These are phyloP conservation scores for Colletotrichum sp. DNA, from an alignment of 2,329 filamentous ascomycete species.

Conservation along the genomic window DNA sequence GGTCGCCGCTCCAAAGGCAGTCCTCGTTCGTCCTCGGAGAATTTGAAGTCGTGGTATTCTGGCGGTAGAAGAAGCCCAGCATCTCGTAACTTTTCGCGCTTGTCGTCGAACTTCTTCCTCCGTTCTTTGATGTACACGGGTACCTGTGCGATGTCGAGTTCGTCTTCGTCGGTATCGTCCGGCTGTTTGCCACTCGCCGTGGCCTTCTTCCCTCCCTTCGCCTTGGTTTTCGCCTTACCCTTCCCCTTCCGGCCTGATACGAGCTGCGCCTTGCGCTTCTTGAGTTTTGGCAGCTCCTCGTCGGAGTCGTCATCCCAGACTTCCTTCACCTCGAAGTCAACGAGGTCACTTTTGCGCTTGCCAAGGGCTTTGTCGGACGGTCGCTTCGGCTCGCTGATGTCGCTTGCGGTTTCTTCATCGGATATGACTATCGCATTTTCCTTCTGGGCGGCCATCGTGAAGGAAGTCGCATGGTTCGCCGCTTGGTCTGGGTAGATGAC, in stretches of 20 bases:
- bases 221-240: slow-evolving; percentile 42
- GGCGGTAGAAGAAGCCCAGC: slow-evolving; percentile 80
- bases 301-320: slow-evolving; percentile 66
- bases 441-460: neutral
- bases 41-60: slow-evolving; percentile 74
- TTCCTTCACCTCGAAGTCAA: slow-evolving; percentile 47
- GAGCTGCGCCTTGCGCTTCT: slow-evolving; percentile 58
- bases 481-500: neutral
- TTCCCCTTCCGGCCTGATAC: slow-evolving; percentile 33
- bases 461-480: neutral
- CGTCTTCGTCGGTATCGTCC: slow-evolving; percentile 39
- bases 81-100: slow-evolving; percentile 63
- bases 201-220: slow-evolving; percentile 40
- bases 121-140: slow-evolving; percentile 77
- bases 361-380: slow-evolving; percentile 13
- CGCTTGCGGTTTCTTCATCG: slow-evolving; percentile 1
- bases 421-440: neutral
- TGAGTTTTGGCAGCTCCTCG: slow-evolving; percentile 67
- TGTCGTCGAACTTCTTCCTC: slow-evolving; percentile 71
- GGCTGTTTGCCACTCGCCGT: slow-evolving; percentile 25
- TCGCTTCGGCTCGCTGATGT: neutral
- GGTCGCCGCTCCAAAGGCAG: slow-evolving; percentile 68
- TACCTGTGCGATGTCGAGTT: slow-evolving; percentile 60
- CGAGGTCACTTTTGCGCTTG: slow-evolving; percentile 42
- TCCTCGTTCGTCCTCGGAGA: slow-evolving; percentile 67